A percentile compares a stretch with the other conserved stretches of the same genome.
phyloP scores from a whole-genome alignment of 768 basidiomycete genomes.

The Mycena capillaripes region DNA sequence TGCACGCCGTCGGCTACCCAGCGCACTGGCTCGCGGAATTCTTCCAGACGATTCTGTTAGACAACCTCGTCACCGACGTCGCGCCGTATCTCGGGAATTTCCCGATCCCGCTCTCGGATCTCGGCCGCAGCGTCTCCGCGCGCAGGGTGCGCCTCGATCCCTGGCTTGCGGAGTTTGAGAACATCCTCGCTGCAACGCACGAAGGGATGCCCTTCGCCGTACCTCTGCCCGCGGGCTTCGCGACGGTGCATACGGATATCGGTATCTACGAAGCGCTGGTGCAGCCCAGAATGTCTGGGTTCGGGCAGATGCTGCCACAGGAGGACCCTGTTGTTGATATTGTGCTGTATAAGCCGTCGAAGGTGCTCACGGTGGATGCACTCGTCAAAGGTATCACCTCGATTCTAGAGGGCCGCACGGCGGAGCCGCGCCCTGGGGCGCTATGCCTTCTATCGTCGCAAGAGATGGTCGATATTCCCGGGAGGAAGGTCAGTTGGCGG shows the following conservation, averaged over 20 bases:
- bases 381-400: background rate
- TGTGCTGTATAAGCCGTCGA: constrained; percentile 15
- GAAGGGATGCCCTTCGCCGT: constrained; percentile 43
- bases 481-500: constrained; percentile 24
- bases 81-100: constrained; percentile 41
- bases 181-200: constrained; percentile 38
- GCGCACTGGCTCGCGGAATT: constrained; percentile 53
- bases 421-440: background rate
- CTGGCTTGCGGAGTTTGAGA: constrained; percentile 46
- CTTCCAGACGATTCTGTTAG: constrained; percentile 43
- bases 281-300: constrained; percentile 9
- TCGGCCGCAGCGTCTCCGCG: constrained; percentile 34
- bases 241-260: constrained; percentile 37
- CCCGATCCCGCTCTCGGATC: constrained; percentile 46
- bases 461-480: constrained; percentile 8
- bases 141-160: constrained; percentile 45
- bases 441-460: constrained; percentile 1
- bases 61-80: constrained; percentile 43
- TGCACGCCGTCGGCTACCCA: constrained; percentile 51
- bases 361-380: background rate
- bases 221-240: constrained; percentile 36
- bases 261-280: constrained; percentile 40
- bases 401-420: constrained; percentile 6
- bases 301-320: background rate
- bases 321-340: constrained; percentile 19